Base-by-base conservation (phyloP, 805 yeast genomes). In the Ogataea allantospora region DNA sequence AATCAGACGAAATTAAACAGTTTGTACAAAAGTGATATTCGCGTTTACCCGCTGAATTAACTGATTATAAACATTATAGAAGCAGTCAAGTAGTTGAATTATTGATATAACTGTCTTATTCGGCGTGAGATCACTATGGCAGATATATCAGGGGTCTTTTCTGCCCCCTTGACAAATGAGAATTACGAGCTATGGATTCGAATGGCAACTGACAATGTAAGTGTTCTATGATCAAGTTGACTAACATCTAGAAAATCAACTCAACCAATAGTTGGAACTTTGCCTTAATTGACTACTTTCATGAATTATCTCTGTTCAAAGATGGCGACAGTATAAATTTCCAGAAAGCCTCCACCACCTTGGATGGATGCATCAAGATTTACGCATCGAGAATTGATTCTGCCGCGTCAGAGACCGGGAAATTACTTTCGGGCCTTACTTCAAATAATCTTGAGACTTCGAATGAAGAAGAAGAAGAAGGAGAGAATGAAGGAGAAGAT, bases 301-400 rank as follows among this genome's bases (percentile, higher is more conserved):
- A 88, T 54, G 95, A 87, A 53, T 68, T 88, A 62, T 75, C 84
- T 18, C 73, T 87, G 19, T 68, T 86, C 30, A 73, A 77, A 48
- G 95, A 83, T 36, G 83, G 88, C 5, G 88, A 83, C 39, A 73
- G 78, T 27, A 85, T 89, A 52, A 88, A 88, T 58, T 89, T 91
- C 59, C 96, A 87, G 58, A 78, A 81, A 49, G 98, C 97, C 0
- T 79, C 93, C 0, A 88, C 95, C 3, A 87, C 97, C 1, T 66
- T 91, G 15, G 97, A 89, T 54, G 97, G 97, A 0, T 89, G 97
- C 67, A 91, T 89, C 22, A 88, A 88, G 64, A 87, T 91, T 36
- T 91, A 91, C 57, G 78, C 89, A 9, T 84, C 95, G 11, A 75
- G 98, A 51, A 88, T 91, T 15, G 97, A 89, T 53, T 83, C 95